Percentiles rank a stretch among this genome's conserved stretches.
These are phyloP conservation scores for Cyanodermella asteris DNA, from an alignment of 2,329 filamentous ascomycete species.

Conservation along the genomic window DNA sequence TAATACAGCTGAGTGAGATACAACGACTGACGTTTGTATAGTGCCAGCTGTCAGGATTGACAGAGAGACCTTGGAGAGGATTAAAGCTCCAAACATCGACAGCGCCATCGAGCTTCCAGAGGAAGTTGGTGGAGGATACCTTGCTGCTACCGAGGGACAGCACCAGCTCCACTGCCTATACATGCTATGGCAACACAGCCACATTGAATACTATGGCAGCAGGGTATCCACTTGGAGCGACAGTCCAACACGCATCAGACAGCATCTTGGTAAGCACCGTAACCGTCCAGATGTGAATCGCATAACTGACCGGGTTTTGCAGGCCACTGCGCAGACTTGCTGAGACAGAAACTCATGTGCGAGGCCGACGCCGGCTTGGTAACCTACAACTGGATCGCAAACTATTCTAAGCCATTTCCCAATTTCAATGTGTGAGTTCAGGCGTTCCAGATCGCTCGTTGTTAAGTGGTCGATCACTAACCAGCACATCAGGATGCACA, in stretches of 20 bases:
- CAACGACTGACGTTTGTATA: background rate
- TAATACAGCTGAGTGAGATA: too few species aligned
- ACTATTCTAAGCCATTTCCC: conserved; percentile 3
- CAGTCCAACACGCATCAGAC: background rate
- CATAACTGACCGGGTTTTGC: conserved; percentile 3
- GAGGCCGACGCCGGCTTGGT: conserved; percentile 6
- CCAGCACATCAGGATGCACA: too few species aligned
- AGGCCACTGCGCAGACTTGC: conserved; percentile 7
- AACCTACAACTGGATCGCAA: conserved; percentile 6
- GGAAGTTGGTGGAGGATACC: conserved; percentile 5
- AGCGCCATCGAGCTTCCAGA: conserved; percentile 2
- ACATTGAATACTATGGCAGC: conserved; percentile 2
- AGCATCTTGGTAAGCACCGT: conserved; percentile 3
- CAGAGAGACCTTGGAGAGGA: too few species aligned
- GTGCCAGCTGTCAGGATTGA: too few species aligned
- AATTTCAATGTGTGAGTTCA: too few species aligned
- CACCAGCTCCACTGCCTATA: conserved; percentile 8
- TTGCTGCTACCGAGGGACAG: conserved; percentile 5
- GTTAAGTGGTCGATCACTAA: too few species aligned
- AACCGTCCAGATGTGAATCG: background rate
- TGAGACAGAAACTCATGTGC: conserved; percentile 7
- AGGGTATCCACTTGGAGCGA: background rate
- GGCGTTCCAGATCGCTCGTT: too few species aligned
- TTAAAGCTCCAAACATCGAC: conserved; percentile 1
- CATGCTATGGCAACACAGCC: conserved; percentile 4